These are phyloP conservation scores for Sclerotinia borealis DNA, from an alignment of 2,329 filamentous ascomycete genomes.

Conservation along the genomic window DNA sequence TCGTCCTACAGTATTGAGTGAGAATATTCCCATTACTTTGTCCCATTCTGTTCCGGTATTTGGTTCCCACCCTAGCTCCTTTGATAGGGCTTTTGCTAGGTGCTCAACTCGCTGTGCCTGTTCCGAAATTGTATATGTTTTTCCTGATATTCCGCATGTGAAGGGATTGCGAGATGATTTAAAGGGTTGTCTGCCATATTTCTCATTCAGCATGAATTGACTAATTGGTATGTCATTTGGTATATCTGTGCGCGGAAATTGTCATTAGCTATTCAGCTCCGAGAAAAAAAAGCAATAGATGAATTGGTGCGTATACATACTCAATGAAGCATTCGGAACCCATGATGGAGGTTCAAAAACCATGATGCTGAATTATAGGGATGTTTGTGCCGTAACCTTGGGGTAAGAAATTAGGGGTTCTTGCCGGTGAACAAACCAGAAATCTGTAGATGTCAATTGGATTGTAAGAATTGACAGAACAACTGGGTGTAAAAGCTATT, in stretches of 20 bases:
- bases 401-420: neutral
- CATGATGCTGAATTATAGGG: constrained; percentile 20
- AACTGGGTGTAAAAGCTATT: neutral
- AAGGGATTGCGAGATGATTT: constrained; percentile 62
- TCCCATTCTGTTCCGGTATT: constrained; percentile 73
- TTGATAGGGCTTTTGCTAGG: constrained; percentile 61
- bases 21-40: constrained; percentile 70
- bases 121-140: constrained; percentile 56
- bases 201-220: constrained; percentile 71
- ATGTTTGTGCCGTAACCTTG: neutral
- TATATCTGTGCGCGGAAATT: constrained; percentile 13
- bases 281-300: neutral
- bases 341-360: constrained; percentile 55
- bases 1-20: constrained; percentile 65
- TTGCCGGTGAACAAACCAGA: neutral
- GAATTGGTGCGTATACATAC: constrained; percentile 33
- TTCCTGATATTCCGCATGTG: constrained; percentile 69
- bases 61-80: constrained; percentile 65
- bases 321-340: constrained; percentile 52
- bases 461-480: neutral
- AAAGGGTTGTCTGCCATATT: constrained; percentile 59
- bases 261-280: constrained; percentile 9
- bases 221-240: constrained; percentile 70
- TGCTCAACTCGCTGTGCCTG: constrained; percentile 59
- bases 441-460: neutral